Evolutionary conservation across 495 filamentous ascomycete genomes (phyloP), one percentile per base, ranked within the genome.

Genomic region (Articulospora tetracladia): DNA sequence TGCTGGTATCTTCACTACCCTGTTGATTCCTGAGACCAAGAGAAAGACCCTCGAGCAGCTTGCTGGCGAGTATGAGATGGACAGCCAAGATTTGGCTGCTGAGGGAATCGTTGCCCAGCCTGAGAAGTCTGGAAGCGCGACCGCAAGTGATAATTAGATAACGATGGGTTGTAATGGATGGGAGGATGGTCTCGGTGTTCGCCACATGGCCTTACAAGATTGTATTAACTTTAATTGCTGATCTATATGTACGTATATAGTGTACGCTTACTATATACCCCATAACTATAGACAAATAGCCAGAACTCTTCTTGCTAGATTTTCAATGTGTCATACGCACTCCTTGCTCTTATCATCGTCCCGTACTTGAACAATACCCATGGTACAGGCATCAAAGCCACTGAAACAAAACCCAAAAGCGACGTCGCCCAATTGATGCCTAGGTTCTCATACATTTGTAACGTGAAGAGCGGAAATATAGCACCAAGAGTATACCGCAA

Each of bases 1-100:
- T 12, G 80, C 80, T 62, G 89, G 89, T 58, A 63, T 83, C 59
- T 78, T 87, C 62, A 86, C 86, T 3, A 82, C 86, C 0, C 61
- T 86, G 26, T 68, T 90, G 58, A 89, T 93, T 55, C 83, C 83
- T 0, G 89, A 92, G 79, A 92, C 89, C 8, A 90, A 89, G 79
- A 73, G 88, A 24, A 83, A 59, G 63, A 66, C 66, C 3, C 51
- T 66, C 3, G 66, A 68, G 49, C 57, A 66, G 58, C 47, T 66
- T 20, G 60, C 60, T 32, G 66, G 66, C 20, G 66, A 67, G 39
- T 44, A 44, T n/a, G 39, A 44, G 10, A 7, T 44, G 10, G 39
- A 17, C 3, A 17, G 51, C 17, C 8, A 44, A 17, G n/a, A 17
- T 17, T 11, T 44, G 39, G n/a, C 39, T 12, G 17, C n/a, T 44